Percentiles rank a stretch among this genome's conserved stretches.
Evolutionary conservation across 2,329 filamentous ascomycete species (phyloP).

Genomic region (Colletotrichum lentis): DNA sequence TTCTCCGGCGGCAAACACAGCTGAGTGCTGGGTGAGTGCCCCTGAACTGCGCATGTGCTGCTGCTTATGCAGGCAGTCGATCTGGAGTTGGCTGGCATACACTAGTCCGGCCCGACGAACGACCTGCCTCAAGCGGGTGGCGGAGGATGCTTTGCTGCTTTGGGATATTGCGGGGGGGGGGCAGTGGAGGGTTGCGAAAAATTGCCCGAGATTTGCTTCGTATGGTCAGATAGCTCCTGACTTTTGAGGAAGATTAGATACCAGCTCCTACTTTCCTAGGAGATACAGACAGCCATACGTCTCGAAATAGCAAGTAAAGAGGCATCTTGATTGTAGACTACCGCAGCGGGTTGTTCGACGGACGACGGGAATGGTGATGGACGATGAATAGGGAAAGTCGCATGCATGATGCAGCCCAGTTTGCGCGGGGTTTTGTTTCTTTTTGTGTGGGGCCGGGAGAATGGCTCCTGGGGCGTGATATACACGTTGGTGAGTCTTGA

Average conservation of each 20-base stretch:
- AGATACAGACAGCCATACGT: background rate
- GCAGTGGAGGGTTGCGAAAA: background rate
- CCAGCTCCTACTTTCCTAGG: constrained; percentile 19
- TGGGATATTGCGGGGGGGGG: constrained; percentile 19
- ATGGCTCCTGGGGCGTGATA: too few relatives aligned
- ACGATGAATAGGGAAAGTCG: constrained; percentile 11
- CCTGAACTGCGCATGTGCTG: constrained; percentile 17
- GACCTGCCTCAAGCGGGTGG: constrained; percentile 9
- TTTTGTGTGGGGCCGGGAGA: too few relatives aligned
- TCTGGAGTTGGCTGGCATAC: constrained; percentile 4
- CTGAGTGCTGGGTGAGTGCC: constrained; percentile 5
- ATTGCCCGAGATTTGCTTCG: constrained; percentile 34
- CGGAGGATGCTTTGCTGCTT: background rate
- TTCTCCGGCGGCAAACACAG: background rate
- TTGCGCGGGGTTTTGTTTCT: background rate
- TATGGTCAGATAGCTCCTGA: constrained; percentile 8
- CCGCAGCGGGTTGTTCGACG: constrained; percentile 16
- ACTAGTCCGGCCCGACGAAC: background rate
- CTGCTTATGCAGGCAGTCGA: constrained; percentile 5
- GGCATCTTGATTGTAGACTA: constrained; percentile 11
- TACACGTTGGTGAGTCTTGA: constrained; percentile 6
- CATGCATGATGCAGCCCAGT: constrained; percentile 10
- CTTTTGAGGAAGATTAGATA: background rate
- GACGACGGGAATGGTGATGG: constrained; percentile 18
- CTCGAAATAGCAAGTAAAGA: constrained; percentile 5